Evolutionary conservation across 176 grass and related monocot species (phyloP).

Genomic region (Avena atlantica): DNA sequence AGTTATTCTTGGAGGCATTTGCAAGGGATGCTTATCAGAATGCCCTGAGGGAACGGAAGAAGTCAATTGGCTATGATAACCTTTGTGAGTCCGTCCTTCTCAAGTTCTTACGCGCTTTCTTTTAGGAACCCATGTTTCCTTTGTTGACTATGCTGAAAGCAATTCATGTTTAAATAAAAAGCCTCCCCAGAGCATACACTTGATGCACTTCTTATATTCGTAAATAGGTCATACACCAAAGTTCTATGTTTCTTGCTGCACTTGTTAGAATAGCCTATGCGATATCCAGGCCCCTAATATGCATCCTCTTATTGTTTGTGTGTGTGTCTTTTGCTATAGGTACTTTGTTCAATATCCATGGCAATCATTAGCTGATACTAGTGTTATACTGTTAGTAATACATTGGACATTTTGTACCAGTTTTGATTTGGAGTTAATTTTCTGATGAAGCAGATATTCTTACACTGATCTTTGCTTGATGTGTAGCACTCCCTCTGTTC

Average conservation of each 20-base stretch:
- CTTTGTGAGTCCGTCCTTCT: constrained; percentile 64
- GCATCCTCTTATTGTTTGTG: background rate
- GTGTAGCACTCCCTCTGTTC: too few relatives aligned
- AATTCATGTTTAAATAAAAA: constrained; percentile 4
- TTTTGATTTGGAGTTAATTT: background rate
- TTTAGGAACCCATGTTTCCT: background rate
- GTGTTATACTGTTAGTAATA: background rate
- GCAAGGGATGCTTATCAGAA: constrained; percentile 59
- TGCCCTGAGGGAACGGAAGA: constrained; percentile 67
- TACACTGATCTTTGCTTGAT: background rate
- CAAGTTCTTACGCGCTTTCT: background rate
- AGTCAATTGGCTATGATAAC: constrained; percentile 70
- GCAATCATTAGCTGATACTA: background rate
- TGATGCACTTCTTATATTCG: background rate
- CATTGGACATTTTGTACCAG: background rate
- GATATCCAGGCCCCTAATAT: background rate
- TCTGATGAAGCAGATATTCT: background rate
- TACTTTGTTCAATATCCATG: background rate
- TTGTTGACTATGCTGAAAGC: constrained; percentile 5
- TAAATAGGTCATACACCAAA: background rate
- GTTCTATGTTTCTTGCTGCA: background rate
- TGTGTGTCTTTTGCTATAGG: background rate
- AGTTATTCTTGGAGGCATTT: constrained; percentile 88
- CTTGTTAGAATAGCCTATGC: background rate
- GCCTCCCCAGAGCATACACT: background rate